Evolutionary conservation across 345 rosid species (phyloP), one percentile per base, ranked within the genome.

Genomic region (Citrus unshiu): DNA sequence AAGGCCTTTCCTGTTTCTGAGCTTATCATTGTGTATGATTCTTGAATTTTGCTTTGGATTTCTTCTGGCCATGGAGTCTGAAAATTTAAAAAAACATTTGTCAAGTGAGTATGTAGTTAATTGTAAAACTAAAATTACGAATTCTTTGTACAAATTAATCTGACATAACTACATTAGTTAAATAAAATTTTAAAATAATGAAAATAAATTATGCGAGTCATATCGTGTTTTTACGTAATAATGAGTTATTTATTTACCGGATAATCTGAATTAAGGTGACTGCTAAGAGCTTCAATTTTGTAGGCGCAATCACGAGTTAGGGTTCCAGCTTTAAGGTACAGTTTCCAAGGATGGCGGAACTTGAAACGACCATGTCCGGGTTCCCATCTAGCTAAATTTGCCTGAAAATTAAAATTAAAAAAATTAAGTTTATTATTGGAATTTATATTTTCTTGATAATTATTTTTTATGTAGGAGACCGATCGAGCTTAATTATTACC

Each of bases 301-400:
- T 77, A 80, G 35, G 90, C 89, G 35, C 91, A 86, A 34, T 78
- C 65, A 6, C 84, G 88, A 67, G 77, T 72, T 35, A 80, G 68
- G 12, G 81, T 51, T 27, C 86, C 88, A 16, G 86, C 29, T 79
- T 85, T 77, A 1, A 89, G 78, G 64, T 86, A 87, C 12, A 77
- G 82, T 54, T 87, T 75, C 90, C 87, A 88, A 1, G 89, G 91
- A 80, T 90, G 90, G 9, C 81, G 54, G 37, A 84, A 89, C 46
- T 49, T 16, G 77, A 90, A 87, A 46, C 73, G 72, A 6, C 92
- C 92, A 39, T 84, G 94, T 22, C 80, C 3, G 10, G 91, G 94
- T 65, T 89, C 91, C 91, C 91, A 89, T 64, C 78, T 72, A 19
- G 89, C 90, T 16, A 64, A 64, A 32, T 32, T 32, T 32, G 68